Evolutionary conservation across 495 filamentous ascomycete species (phyloP).

Genomic region (Cenococcum geophilum): DNA sequence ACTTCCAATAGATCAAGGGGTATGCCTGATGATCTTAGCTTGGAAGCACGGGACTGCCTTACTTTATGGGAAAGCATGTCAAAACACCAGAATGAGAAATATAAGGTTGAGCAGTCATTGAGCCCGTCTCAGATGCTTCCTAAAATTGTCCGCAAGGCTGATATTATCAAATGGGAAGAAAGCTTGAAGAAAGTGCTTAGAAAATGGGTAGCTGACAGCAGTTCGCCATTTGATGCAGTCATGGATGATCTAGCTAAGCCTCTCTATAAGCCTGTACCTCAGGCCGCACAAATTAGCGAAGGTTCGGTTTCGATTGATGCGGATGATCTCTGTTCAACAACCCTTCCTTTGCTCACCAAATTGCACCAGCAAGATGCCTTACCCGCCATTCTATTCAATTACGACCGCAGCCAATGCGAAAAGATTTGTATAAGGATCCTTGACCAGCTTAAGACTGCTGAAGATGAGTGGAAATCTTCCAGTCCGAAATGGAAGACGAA

Average conservation of each 20-base stretch:
- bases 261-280: background rate
- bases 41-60: conserved; percentile 67
- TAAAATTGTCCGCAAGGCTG: conserved; percentile 49
- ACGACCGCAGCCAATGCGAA: conserved; percentile 61
- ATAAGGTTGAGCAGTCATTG: conserved; percentile 41
- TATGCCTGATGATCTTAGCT: conserved; percentile 56
- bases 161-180: conserved; percentile 61
- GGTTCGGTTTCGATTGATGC: conserved; percentile 18
- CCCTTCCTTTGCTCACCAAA: conserved; percentile 54
- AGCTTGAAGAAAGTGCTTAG: conserved; percentile 52
- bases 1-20: conserved; percentile 41
- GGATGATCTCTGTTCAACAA: conserved; percentile 41
- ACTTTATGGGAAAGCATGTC: conserved; percentile 57
- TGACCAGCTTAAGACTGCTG: conserved; percentile 46
- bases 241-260: conserved; percentile 41
- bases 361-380: conserved; percentile 59
- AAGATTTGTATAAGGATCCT: conserved; percentile 45
- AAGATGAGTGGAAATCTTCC: conserved; percentile 50
- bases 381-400: conserved; percentile 72
- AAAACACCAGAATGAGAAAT: conserved; percentile 42
- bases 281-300: conserved; percentile 2
- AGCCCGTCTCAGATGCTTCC: conserved; percentile 43
- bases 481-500: conserved; percentile 54
- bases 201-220: conserved; percentile 53
- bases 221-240: conserved; percentile 59